Evolutionary conservation across 768 basidiomycete genomes (phyloP), one percentile per base, ranked within the genome.

Genomic region (Agaricus sinodeliciosus): DNA sequence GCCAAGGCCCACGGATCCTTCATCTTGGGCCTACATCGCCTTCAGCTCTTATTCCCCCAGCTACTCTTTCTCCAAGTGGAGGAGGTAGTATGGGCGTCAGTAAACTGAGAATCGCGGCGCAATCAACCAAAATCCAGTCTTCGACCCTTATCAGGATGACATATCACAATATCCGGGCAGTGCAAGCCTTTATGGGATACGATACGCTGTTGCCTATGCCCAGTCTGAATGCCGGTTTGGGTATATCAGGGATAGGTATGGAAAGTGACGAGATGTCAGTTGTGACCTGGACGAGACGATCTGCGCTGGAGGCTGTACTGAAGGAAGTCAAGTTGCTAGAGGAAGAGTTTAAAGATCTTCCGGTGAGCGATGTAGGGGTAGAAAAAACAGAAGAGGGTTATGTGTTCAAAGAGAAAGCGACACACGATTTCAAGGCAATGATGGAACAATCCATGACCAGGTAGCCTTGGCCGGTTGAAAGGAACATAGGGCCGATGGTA

Each of bases 171-270:
- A 78, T 89, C 22, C 72, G 86, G 16, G 63, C 76, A 2, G 81
- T 85, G 19, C 86, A 87, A 65, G 70, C 69, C 11, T 74, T 71
- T 48, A 75, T 87, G 74, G 85, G 86, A 2, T 88, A 87, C 63
- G 71, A 76, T 13, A 63, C 69, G 3, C 64, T 86, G 26, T 67
- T 87, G 7, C 81, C 82, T 9, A 56, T 78, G 42, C 73, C 73
- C 8, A 56, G 60, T 27, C 63, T 56, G 27, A 35, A 53, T 1
- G 22, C 39, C 9, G 37, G 43, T 13, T 25, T 43, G 12, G 44
- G 43, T 6, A 50, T 62, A 19, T 62, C 62, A 26, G 63, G 61
- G 35, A 61, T 62, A 4, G 68, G 64, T 4, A 58, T 55, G 11
- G 69, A 73, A 16, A 64, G 54, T n/a, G 70, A 74, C 18, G 68